Base-by-base conservation (phyloP, 345 rosid genomes). In the Acer campestre region DNA sequence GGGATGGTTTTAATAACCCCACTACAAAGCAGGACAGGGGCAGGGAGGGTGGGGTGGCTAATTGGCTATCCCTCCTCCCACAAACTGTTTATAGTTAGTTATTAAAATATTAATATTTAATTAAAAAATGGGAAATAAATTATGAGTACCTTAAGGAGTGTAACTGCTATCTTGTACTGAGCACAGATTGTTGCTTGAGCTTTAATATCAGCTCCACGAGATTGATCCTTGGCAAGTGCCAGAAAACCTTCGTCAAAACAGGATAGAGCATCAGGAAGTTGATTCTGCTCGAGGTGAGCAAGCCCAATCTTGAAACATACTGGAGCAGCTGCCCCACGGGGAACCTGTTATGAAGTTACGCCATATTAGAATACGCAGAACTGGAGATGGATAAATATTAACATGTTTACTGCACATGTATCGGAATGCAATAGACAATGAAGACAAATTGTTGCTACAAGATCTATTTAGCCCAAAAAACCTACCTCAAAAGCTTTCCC, bases 141-240 rank as follows among this genome's bases (percentile, higher is more conserved):
- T 42, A 42, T 42, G 49, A 46, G 65, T 80, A 96, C 98, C 98
- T 87, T 89, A 70, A 96, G 91, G 81, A 96, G 93, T 66, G 93
- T 94, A 46, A 94, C 98, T 6, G 98, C 98, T 69, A 91, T 91
- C 86, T 96, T 96, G 91, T 94, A 96, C 83, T 92, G 99, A 68
- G 98, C 98, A 86, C 94, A 92, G 79, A 96, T 96, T 65, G 99
- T 96, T 59, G 95, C 98, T 87, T 96, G 99, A 76, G 99, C 91
- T 84, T 92, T 94, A 75, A 96, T 89, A 82, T 94, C 99, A 22
- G 90, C 95, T 61, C 99, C 99, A 81, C 98, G 97, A 70, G 98
- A 96, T 58, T 89, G 84, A 85, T 96, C 99, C 90, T 94, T 96
- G 46, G 99, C 98, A 62, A 94, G 88, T 68, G 98, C 99, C 62